Percentiles rank a stretch among this genome's conserved stretches.
phyloP scores from a whole-genome alignment of 371 early-diverging fungal genomes.

The Dinochytrium kinnereticum region DNA sequence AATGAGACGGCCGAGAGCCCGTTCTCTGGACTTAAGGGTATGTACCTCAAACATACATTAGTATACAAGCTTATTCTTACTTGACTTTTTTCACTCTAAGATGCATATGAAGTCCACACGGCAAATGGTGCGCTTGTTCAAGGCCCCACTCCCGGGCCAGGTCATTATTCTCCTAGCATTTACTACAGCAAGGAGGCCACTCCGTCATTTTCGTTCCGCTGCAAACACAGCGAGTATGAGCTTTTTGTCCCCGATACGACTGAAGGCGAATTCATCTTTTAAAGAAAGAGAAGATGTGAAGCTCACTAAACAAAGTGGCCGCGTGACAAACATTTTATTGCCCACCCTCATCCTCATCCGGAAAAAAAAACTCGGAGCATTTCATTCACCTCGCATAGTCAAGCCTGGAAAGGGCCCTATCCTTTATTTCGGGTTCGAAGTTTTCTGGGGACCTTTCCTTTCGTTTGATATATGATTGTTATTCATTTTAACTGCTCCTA shows the following conservation, averaged over 20 bases:
- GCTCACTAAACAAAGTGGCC: too few relatives aligned
- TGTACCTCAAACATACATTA: background rate
- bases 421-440: too few relatives aligned
- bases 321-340: too few relatives aligned
- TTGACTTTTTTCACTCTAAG: constrained; percentile 8
- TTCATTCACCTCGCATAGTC: too few relatives aligned
- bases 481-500: too few relatives aligned
- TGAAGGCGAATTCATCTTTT: constrained; percentile 52
- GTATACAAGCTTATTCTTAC: background rate
- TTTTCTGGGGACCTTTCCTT: too few relatives aligned
- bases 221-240: constrained; percentile 57
- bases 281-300: constrained; percentile 8
- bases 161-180: constrained; percentile 53
- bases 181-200: constrained; percentile 44
- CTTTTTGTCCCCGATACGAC: constrained; percentile 54
- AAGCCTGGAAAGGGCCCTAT: too few relatives aligned
- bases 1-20: constrained; percentile 32
- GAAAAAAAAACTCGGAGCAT: too few relatives aligned
- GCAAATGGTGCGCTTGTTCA: constrained; percentile 40
- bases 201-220: constrained; percentile 55
- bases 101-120: constrained; percentile 40
- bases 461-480: too few relatives aligned
- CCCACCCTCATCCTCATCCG: too few relatives aligned
- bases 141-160: constrained; percentile 53
- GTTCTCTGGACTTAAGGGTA: constrained; percentile 37